Evolutionary conservation across 176 grass and related monocot species (phyloP), one percentile per base, ranked within the genome.

Genomic region (Zoysia pacifica): DNA sequence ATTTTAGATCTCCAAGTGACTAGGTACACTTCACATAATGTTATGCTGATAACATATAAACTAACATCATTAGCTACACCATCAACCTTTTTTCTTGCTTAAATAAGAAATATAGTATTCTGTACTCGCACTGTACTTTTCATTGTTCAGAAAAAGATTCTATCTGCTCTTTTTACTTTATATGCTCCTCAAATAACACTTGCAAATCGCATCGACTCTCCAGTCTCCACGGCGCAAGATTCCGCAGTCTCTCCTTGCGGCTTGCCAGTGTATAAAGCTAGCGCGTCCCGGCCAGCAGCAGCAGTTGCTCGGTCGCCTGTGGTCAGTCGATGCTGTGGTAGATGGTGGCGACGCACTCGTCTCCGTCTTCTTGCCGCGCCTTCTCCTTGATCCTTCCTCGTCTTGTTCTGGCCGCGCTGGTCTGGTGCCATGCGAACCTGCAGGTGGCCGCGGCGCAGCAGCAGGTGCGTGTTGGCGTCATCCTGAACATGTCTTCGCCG

Each of bases 381-480:
- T 12, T 11, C 41, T 9, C 16, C 37, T 19, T 38, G 20, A 11
- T 69, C 73, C 9, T 70, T 67, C 13, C 48, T 16, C 10, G 42
- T 11, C 36, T 83, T 2, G 71, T 72, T 11, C 19, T 79, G 2
- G 61, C 62, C 3, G 72, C 43, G 44, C 69, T 80, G 15, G 7
- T 44, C 0, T 63, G 49, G 9, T 14, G 16, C 62, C 68, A 58
- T 65, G 42, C 16, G 19, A 35, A 15, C 64, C 6, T 39, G n/a
- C 18, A 16, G 2, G 43, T 52, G 16, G 87, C 47, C 55, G 39
- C 50, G 3, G 88, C 85, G 61, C 91, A 93, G 61, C 81, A 0
- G 55, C 62, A 53, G 14, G 78, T 95, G 6, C 78, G 74, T 62
- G 84, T 95, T 68, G 93, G 93, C 41, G 90, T 95, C 44, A 82